Conservation (phyloP, 2,329 filamentous ascomycete genomes). For the Aspergillus ochraceoroseus region DNA sequence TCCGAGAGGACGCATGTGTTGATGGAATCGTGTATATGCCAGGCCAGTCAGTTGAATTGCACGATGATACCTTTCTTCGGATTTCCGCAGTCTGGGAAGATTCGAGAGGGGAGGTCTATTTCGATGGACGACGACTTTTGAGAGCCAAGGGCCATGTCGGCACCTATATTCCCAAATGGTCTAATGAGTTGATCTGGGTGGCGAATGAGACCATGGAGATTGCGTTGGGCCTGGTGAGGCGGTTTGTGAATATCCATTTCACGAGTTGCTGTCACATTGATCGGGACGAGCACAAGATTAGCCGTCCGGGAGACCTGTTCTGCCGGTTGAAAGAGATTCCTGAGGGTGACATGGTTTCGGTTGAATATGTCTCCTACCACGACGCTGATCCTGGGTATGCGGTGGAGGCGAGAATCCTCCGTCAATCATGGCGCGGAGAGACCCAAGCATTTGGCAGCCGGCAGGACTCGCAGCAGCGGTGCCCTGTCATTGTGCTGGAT, state of each 20-base stretch:
- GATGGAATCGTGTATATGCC: constrained; percentile 24
- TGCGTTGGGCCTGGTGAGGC: constrained; percentile 34
- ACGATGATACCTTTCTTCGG: constrained; percentile 39
- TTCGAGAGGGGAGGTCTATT: constrained; percentile 19
- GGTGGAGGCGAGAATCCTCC: constrained; percentile 19
- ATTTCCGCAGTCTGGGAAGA: constrained; percentile 38
- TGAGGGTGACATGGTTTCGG: constrained; percentile 21
- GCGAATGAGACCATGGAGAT: constrained; percentile 44
- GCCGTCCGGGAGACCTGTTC: constrained; percentile 27
- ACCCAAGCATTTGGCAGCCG: constrained; percentile 28
- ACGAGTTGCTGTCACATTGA: constrained; percentile 49
- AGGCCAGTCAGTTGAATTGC: constrained; percentile 37
- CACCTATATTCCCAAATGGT: constrained; percentile 31
- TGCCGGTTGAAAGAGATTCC: constrained; percentile 32
- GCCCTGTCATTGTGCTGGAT: constrained; percentile 16
- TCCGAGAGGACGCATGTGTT: constrained; percentile 18
- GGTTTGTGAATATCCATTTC: constrained; percentile 44
- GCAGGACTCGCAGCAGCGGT: constrained; percentile 16
- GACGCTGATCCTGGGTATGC: constrained; percentile 30
- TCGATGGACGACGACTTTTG: constrained; percentile 40
- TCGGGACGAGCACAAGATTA: constrained; percentile 28
- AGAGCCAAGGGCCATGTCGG: constrained; percentile 32
- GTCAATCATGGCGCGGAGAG: constrained; percentile 32
- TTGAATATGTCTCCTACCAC: constrained; percentile 29
- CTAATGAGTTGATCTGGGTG: constrained; percentile 47